Percentiles rank a stretch among this genome's conserved stretches.
phyloP scores from a whole-genome alignment of 2,329 filamentous ascomycete species.

The Westerdykella sp. region DNA sequence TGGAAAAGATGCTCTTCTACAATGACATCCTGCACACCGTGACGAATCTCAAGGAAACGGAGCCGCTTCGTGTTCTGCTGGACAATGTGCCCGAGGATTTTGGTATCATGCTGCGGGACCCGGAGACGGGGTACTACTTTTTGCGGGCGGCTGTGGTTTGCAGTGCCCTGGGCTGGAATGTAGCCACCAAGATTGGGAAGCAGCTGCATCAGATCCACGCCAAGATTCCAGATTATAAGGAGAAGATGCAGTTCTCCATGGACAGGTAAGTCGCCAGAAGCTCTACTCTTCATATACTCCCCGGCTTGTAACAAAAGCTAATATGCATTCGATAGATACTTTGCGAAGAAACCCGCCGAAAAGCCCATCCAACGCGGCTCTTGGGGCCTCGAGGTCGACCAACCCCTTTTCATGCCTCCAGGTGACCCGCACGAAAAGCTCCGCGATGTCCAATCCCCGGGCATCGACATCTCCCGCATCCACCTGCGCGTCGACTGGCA shows the following conservation, averaged over 20 bases:
- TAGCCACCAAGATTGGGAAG: conserved; percentile 66
- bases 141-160: conserved; percentile 73
- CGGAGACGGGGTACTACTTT: conserved; percentile 63
- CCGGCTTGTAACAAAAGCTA: no score
- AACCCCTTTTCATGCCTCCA: conserved; percentile 68
- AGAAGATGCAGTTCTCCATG: conserved; percentile 85
- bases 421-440: conserved; percentile 59
- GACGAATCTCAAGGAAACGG: conserved; percentile 54
- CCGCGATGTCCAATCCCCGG: conserved; percentile 52
- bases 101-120: conserved; percentile 65
- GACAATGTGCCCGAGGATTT: conserved; percentile 83
- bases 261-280: conserved; percentile 53
- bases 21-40: conserved; percentile 62
- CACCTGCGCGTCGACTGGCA: conserved; percentile 82
- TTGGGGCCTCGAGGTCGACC: conserved; percentile 73
- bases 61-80: conserved; percentile 64
- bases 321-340: conserved; percentile 55
- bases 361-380: conserved; percentile 77
- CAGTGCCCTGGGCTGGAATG: conserved; percentile 73
- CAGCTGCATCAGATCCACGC: conserved; percentile 65
- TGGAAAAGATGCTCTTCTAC: conserved; percentile 52
- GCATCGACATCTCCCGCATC: conserved; percentile 54
- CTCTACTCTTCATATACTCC: not conserved
- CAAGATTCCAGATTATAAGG: conserved; percentile 73
- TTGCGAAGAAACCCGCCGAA: conserved; percentile 67